A percentile compares a stretch with the other conserved stretches of the same genome.
phyloP scores from a whole-genome alignment of 2,329 filamentous ascomycete genomes.

The Pyrenochaeta sp. region DNA sequence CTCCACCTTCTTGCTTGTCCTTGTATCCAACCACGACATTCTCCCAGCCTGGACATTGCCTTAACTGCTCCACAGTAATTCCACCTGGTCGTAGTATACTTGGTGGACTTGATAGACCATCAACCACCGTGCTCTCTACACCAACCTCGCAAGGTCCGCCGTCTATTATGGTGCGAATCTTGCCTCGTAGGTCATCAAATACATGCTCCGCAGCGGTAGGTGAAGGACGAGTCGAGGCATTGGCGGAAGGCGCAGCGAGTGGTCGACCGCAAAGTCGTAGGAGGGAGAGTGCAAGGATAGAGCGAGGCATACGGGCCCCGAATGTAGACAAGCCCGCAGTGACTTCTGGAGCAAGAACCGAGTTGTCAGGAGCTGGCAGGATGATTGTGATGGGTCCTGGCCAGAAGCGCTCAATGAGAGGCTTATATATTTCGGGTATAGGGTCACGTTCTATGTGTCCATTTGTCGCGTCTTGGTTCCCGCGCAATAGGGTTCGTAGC shows the following conservation, averaged over 20 bases:
- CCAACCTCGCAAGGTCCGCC: constrained; percentile 87
- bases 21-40: constrained; percentile 78
- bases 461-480: constrained; percentile 16
- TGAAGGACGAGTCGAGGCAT: constrained; percentile 90
- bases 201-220: constrained; percentile 93
- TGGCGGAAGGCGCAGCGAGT: constrained; percentile 90
- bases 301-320: constrained; percentile 87
- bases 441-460: constrained; percentile 40
- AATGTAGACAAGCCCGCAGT: constrained; percentile 86
- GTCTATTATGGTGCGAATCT: constrained; percentile 87
- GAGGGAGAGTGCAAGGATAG: constrained; percentile 84
- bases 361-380: constrained; percentile 74
- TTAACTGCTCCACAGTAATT: constrained; percentile 80
- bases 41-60: constrained; percentile 80
- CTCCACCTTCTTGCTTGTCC: constrained; percentile 70
- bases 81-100: constrained; percentile 86
- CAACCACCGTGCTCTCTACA: constrained; percentile 96
- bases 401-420: constrained; percentile 87
- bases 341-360: constrained; percentile 84
- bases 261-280: constrained; percentile 80
- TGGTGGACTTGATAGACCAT: constrained; percentile 83
- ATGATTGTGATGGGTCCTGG: constrained; percentile 93
- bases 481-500: constrained; percentile 67
- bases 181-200: constrained; percentile 79
- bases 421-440: constrained; percentile 77